Percentiles rank a stretch among this genome's conserved stretches.
These are phyloP conservation scores for Durusdinium trenchii DNA, from an alignment of 73 alveolate genomes.

Conservation along the genomic window DNA sequence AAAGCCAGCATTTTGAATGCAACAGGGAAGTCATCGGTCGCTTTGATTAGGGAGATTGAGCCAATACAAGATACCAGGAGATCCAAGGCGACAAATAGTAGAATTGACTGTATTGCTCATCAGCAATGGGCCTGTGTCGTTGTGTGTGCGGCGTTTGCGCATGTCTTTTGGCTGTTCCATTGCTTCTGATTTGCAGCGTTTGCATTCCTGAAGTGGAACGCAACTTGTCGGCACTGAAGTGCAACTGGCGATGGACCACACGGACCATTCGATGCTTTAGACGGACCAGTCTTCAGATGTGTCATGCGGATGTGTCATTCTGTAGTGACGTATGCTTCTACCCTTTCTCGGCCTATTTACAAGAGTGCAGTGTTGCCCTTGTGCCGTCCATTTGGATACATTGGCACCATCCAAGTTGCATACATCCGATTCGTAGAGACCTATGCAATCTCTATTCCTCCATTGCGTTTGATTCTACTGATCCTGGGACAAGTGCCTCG, in stretches of 20 bases:
- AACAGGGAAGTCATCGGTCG: too few species aligned
- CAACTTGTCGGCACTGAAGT: background rate
- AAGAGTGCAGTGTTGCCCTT: background rate
- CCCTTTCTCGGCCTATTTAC: background rate
- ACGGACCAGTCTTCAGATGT: too few species aligned
- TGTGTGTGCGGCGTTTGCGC: slow-evolving; percentile 9
- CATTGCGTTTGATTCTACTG: background rate
- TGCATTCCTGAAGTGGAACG: slow-evolving; percentile 76
- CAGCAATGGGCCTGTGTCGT: too few species aligned
- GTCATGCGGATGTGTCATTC: background rate
- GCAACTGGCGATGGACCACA: too few species aligned
- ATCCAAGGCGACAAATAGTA: too few species aligned
- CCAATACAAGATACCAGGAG: too few species aligned
- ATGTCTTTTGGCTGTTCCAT: slow-evolving; percentile 3
- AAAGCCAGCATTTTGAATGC: too few species aligned
- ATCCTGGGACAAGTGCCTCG: slow-evolving; percentile 72
- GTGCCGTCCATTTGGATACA: background rate
- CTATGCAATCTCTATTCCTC: slow-evolving; percentile 10
- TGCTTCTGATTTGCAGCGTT: slow-evolving; percentile 47
- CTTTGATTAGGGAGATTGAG: too few species aligned
- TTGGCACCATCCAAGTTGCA: slow-evolving; percentile 19
- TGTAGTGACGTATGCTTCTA: background rate
- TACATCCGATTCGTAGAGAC: slow-evolving; percentile 78
- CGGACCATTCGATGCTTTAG: background rate
- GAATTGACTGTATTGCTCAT: too few species aligned